These are phyloP conservation scores for Pichia californica DNA, from an alignment of 805 yeast species.

Conservation along the genomic window DNA sequence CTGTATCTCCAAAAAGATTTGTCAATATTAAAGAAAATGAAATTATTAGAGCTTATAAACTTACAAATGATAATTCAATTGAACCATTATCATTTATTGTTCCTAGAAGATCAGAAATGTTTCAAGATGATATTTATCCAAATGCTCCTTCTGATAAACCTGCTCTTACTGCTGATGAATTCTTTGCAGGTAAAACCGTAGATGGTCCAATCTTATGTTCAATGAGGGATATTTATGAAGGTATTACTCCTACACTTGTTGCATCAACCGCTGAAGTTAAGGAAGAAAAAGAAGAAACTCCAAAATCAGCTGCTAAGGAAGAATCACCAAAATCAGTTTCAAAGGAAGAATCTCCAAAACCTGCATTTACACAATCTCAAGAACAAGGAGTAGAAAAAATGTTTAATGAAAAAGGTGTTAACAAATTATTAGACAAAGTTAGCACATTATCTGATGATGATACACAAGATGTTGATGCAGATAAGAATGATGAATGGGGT, in stretches of 20 bases:
- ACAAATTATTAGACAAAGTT: conserved; percentile 41
- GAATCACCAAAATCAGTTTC: not conserved
- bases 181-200: conserved; percentile 71
- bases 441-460: conserved; percentile 35
- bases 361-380: conserved; percentile 24
- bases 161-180: conserved; percentile 73
- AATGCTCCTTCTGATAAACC: conserved; percentile 79
- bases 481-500: conserved; percentile 25
- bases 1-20: conserved; percentile 76
- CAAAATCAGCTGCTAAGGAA: not conserved
- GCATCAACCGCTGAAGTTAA: conserved; percentile 29
- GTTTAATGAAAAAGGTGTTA: conserved; percentile 42
- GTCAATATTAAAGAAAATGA: conserved; percentile 82
- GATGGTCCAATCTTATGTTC: conserved; percentile 76
- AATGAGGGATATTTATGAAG: conserved; percentile 77
- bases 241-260: conserved; percentile 47
- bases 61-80: conserved; percentile 75
- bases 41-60: conserved; percentile 73
- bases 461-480: conserved; percentile 25
- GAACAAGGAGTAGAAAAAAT: conserved; percentile 42
- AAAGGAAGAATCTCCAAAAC: conserved; percentile 4
- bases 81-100: conserved; percentile 92
- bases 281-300: conserved; percentile 3
- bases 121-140: conserved; percentile 90
- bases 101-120: conserved; percentile 89